Base-by-base conservation (phyloP, 83 land plant species). In the Picea abies region DNA sequence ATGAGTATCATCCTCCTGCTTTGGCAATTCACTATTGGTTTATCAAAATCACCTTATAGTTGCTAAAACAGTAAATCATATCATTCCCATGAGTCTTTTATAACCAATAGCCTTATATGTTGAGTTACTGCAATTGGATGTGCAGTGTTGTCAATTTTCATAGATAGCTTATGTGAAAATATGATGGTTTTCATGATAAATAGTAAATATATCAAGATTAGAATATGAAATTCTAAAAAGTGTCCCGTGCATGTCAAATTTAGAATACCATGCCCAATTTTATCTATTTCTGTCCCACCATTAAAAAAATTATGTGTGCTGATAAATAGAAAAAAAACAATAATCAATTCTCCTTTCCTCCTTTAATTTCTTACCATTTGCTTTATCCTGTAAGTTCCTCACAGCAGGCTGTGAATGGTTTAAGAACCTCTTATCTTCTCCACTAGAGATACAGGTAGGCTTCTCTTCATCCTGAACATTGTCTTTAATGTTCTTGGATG, bases 351-450 rank as follows among this genome's bases (percentile, higher is more conserved):
- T 41, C 26, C 14, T 72, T 72, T 72, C 44, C 76, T 39, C 41
- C 37, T 20, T n/a, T 72, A 72, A 20, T n/a, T n/a, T 11, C 76
- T 72, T 72, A 72, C 76, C 76, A 72, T 72, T 72, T 19, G 49
- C 22, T 72, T 44, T 41, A 47, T 72, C 76, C 39, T 72, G 56
- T 4, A 8, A 41, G 52, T 44, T 17, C 25, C 47, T 72, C 47
- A 23, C 41, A 72, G 47, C 10, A 20, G 10, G 52, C 22, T 44
- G 76, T 49, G 47, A 19, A 72, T n/a, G 76, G 47, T 72, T 72
- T 39, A 44, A 72, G 37, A 4, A 12, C 9, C 29, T 41, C 25
- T 72, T n/a, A 72, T 72, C 25, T 72, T 72, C 56, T 20, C 25
- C 56, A n/a, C 8, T 47, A 37, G 58, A 39, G 22, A 49, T 72